phyloP scores from a whole-genome alignment of 768 basidiomycete species.

The Ramaria rubella region DNA sequence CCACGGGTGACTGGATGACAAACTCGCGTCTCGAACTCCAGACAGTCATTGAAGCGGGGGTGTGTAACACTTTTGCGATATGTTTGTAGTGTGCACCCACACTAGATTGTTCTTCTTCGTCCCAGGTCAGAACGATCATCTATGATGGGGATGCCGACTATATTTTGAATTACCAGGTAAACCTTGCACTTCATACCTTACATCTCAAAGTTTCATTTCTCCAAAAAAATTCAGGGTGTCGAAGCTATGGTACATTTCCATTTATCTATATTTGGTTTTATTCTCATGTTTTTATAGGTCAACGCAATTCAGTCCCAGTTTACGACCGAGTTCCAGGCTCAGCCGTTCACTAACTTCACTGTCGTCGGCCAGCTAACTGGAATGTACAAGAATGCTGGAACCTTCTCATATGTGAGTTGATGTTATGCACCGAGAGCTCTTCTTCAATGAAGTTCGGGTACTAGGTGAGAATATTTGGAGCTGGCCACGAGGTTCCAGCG shows the following conservation, averaged over 20 bases:
- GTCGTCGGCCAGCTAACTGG: conserved; percentile 46
- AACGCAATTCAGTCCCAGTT: conserved; percentile 42
- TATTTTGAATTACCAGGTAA: conserved; percentile 7
- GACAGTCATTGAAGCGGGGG: conserved; percentile 52
- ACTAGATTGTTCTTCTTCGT: background rate
- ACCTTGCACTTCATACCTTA: conserved; percentile 29
- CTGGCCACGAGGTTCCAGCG: conserved; percentile 12
- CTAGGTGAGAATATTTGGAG: conserved; percentile 22
- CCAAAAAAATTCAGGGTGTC: conserved; percentile 35
- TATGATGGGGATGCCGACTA: conserved; percentile 53
- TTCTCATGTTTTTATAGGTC: conserved; percentile 27
- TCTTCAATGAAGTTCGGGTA: background rate
- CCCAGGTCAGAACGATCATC: conserved; percentile 34
- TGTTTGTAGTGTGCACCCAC: background rate
- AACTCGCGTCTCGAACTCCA: conserved; percentile 43
- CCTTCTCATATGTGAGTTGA: conserved; percentile 44
- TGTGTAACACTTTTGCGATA: conserved; percentile 13
- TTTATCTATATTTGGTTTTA: background rate
- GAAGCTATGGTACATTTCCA: conserved; percentile 43
- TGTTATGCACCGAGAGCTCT: background rate
- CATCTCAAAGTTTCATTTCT: conserved; percentile 39
- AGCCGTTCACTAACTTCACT: conserved; percentile 41
- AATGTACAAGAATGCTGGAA: conserved; percentile 53
- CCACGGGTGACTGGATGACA: conserved; percentile 54
- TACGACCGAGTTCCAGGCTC: conserved; percentile 34